Evolutionary conservation across 768 basidiomycete species (phyloP), one percentile per base, ranked within the genome.

Genomic region (Strobilomyces dryophilus): DNA sequence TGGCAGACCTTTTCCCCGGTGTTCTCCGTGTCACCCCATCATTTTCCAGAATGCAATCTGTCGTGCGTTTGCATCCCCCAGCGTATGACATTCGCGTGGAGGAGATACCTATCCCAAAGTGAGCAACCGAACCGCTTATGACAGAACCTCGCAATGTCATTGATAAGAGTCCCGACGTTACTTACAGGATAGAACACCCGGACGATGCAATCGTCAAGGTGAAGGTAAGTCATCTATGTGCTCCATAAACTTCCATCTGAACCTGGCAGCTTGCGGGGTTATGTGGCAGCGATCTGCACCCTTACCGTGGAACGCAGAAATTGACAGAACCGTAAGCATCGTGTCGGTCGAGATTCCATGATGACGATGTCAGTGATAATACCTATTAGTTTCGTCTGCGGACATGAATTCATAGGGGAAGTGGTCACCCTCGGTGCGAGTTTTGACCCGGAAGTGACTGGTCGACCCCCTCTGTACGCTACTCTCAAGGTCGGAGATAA

Each of bases 161-260:
- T 24, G 46, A 8, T 51, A 15, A 40, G 43, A n/a, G n/a, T n/a
- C n/a, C 26, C 8, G 12, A 24, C 12, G 29, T n/a, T 18, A 8
- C 54, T n/a, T 18, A 8, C 54, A 88, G 87, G 52, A 82, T 91
- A 44, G 74, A 81, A 52, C 75, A 89, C 55, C 80, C 85, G 1
- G 88, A 91, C 64, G 87, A 90, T 72, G 89, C 80, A 2, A 87
- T 92, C 42, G 78, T 91, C 49, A 88, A 84, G 73, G 79, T 89
- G 49, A 80, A 78, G 68, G 89, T 83, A 56, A 29, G 29, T 29
- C 29, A 9, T 29, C 29, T 29, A 24, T 4, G 24, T 24, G 24
- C 24, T 24, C 24, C 24, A 29, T 29, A 29, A 9, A 29, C 29
- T 3, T 29, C 5, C 4, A 29, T 43, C 11, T 1, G 11, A 31